Base-by-base conservation (phyloP, 2,329 filamentous ascomycete genomes). In the Diaporthe sp. region DNA sequence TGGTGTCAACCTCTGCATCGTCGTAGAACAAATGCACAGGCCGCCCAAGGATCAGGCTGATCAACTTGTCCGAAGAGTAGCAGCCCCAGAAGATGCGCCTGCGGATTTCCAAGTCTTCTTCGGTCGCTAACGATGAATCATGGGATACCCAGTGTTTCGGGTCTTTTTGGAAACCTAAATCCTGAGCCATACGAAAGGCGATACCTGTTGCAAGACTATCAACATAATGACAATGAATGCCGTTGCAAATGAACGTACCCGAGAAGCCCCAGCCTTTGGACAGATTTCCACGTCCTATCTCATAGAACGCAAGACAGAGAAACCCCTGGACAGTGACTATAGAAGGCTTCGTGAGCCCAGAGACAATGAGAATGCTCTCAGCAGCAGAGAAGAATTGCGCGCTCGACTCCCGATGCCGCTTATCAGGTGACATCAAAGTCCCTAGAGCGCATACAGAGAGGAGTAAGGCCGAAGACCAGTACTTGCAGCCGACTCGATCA, bases 11-110 rank as follows among this genome's bases (percentile, higher is more conserved):
- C 44, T 72, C 61, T 47, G 77, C 76, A 8, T 78, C 76, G 28
- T 71, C 60, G 28, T 76, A 42, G 20, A 61, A 37, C 9, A 78
- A 58, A 25, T 58, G 28, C 31, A 75, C 72, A 0, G 76, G 75
- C 53, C 76, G 63, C 6, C 76, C 76, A 6, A 78, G 75, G 37
- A 74, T 71, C 7, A 78, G 63, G 58, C 76, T 77, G 6, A 77
- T 75, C 25, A 77, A 44, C 57, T 82, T 82, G 55, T 82, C 81
- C 0, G 80, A 81, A 20, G 78, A 76, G 65, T 82, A 82, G 42
- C 79, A 81, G 20, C 81, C 80, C 81, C 81, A 82, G 65, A 81
- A 82, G 22, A 82, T 82, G 1, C 80, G 79, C 7, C 80, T 65
- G 1, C 81, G 78, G 3, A 82, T 79, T 37, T 81, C 81, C 15